Conservation (phyloP, 257 asterid species). For the Salvia rosmarinus region DNA sequence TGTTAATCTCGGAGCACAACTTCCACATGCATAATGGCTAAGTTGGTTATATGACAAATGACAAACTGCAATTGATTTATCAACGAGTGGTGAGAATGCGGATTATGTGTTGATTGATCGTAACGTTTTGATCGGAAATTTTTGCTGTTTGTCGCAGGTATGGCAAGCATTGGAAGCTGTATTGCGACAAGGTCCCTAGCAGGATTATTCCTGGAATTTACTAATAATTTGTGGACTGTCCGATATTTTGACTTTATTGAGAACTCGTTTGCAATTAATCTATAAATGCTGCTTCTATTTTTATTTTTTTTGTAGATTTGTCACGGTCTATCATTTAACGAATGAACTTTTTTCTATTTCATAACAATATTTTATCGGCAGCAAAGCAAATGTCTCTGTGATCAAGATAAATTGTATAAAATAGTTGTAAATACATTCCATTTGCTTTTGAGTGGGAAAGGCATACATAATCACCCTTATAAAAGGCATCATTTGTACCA, state of each 20-base stretch:
- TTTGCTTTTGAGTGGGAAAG: no score
- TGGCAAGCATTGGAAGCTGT: constrained; percentile 88
- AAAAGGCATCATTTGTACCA: no score
- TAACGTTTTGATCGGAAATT: constrained; percentile 5
- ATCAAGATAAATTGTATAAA: no score
- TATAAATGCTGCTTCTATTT: background rate
- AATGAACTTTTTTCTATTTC: background rate
- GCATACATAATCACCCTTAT: no score
- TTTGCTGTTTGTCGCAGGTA: constrained; percentile 60
- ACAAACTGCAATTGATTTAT: no score
- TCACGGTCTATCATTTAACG: background rate
- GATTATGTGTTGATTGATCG: no score
- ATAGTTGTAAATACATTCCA: no score
- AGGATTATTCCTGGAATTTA: constrained; percentile 74
- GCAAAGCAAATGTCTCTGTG: no score
- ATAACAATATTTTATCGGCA: no score
- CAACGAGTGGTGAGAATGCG: no score
- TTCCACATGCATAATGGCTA: background rate
- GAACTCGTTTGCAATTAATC: background rate
- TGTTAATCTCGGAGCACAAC: background rate
- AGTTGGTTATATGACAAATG: background rate
- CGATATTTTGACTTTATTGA: background rate
- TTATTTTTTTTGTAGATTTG: constrained; percentile 12
- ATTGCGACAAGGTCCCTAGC: constrained; percentile 86
- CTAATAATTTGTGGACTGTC: constrained; percentile 37